Evolutionary conservation across 768 basidiomycete species (phyloP).

Genomic region (Pisolithus marmoratus): DNA sequence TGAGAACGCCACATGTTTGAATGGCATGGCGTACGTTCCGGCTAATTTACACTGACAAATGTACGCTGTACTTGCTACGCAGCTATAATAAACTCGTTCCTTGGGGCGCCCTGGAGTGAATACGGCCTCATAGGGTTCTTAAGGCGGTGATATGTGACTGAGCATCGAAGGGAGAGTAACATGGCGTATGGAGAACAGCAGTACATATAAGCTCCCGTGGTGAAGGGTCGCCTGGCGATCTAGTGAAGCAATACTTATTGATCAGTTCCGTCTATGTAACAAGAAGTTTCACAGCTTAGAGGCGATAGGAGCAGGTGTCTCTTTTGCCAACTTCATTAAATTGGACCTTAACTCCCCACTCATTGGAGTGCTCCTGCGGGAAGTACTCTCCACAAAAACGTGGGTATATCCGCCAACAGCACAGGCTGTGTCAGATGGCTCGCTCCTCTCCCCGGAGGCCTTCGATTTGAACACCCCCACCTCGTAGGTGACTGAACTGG

Average conservation of each 20-base stretch:
- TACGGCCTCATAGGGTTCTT: constrained; percentile 28
- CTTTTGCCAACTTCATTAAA: constrained; percentile 23
- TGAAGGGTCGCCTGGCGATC: too few relatives aligned
- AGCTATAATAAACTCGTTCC: constrained; percentile 21
- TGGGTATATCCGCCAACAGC: constrained; percentile 66
- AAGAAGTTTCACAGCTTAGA: constrained; percentile 16
- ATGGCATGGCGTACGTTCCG: background rate
- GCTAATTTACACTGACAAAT: background rate
- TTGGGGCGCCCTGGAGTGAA: constrained; percentile 42
- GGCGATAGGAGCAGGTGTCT: background rate
- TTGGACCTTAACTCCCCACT: constrained; percentile 37
- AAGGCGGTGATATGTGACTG: background rate
- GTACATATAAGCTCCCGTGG: background rate
- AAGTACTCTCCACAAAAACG: constrained; percentile 67
- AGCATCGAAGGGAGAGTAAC: background rate
- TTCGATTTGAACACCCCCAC: constrained; percentile 59
- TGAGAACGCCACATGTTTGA: too few relatives aligned
- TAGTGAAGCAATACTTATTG: too few relatives aligned
- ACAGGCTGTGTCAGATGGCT: constrained; percentile 19
- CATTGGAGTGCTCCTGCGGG: constrained; percentile 53
- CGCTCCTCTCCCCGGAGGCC: constrained; percentile 24
- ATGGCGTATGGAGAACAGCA: background rate
- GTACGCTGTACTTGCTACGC: background rate
- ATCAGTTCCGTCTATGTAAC: too few relatives aligned
- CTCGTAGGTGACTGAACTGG: constrained; percentile 74